These are phyloP conservation scores for Poa pratensis DNA, from an alignment of 176 grass and related monocot genomes.

Conservation along the genomic window DNA sequence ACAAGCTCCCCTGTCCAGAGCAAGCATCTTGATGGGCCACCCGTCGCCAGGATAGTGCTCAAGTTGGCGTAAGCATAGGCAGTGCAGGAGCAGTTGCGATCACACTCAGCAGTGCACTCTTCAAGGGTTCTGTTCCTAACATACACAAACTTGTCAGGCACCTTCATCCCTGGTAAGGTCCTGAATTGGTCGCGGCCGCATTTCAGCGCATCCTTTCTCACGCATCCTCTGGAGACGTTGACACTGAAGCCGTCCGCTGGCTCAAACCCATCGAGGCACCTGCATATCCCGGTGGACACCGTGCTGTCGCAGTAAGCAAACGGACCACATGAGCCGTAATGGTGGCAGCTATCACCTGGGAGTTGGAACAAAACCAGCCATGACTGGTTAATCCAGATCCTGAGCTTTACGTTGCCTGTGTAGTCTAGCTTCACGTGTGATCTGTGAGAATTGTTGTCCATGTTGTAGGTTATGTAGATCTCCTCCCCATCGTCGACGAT, in stretches of 20 bases:
- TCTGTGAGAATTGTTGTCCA: neutral
- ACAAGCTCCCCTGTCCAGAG: slow-evolving; percentile 56
- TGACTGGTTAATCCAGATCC: neutral
- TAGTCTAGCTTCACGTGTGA: neutral
- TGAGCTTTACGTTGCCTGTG: neutral
- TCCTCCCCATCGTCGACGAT: neutral
- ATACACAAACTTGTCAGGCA: slow-evolving; percentile 31
- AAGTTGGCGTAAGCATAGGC: slow-evolving; percentile 45
- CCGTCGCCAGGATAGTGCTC: neutral
- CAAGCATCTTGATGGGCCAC: slow-evolving; percentile 52
- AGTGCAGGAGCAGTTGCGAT: slow-evolving; percentile 50
- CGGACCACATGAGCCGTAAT: slow-evolving; percentile 39
- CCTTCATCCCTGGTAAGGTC: slow-evolving; percentile 43
- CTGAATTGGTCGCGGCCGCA: slow-evolving; percentile 18
- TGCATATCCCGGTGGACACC: neutral
- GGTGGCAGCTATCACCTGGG: neutral
- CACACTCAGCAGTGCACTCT: slow-evolving; percentile 41
- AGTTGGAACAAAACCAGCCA: neutral
- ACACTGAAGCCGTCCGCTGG: neutral
- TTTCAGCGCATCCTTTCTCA: slow-evolving; percentile 33
- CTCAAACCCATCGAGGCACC: slow-evolving; percentile 49
- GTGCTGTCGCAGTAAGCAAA: slow-evolving; percentile 49
- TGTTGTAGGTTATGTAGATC: neutral
- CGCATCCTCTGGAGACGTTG: slow-evolving; percentile 41
- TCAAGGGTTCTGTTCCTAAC: slow-evolving; percentile 41